Conservation (phyloP, 176 grass and related monocot genomes). For the Musa acuminata region DNA sequence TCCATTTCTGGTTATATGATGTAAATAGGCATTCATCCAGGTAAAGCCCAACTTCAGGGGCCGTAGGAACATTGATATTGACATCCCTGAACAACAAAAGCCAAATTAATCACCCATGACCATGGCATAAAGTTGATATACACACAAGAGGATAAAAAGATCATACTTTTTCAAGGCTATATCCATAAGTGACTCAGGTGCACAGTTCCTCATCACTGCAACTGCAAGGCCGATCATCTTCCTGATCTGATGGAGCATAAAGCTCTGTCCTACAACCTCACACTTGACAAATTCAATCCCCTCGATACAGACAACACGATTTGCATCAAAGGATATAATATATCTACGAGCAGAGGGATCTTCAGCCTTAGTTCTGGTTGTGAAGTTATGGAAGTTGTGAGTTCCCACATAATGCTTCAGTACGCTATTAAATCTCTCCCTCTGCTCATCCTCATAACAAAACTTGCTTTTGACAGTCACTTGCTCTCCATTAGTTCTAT, state of each 20-base stretch:
- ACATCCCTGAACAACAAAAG: slow-evolving; percentile 54
- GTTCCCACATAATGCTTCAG: slow-evolving; percentile 81
- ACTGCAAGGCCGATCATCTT: slow-evolving; percentile 87
- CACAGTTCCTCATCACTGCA: slow-evolving; percentile 77
- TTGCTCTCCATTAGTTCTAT: slow-evolving; percentile 30
- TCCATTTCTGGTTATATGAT: slow-evolving; percentile 89
- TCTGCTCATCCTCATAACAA: slow-evolving; percentile 55
- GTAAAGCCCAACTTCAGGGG: slow-evolving; percentile 82
- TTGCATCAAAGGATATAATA: slow-evolving; percentile 76
- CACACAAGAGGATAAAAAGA: slow-evolving; percentile 15
- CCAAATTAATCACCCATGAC: background rate
- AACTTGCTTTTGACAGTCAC: slow-evolving; percentile 25
- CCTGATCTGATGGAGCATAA: slow-evolving; percentile 93
- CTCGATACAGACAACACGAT: slow-evolving; percentile 55
- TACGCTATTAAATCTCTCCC: slow-evolving; percentile 58
- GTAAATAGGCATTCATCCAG: slow-evolving; percentile 79
- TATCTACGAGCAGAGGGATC: slow-evolving; percentile 84
- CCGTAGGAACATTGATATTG: slow-evolving; percentile 83
- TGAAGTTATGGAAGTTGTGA: slow-evolving; percentile 95
- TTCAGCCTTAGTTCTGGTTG: slow-evolving; percentile 90
- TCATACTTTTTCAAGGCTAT: slow-evolving; percentile 64
- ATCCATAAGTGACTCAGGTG: slow-evolving; percentile 66
- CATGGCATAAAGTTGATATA: background rate
- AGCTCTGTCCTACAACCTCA: slow-evolving; percentile 89
- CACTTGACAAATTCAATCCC: slow-evolving; percentile 93